Evolutionary conservation across 768 basidiomycete species (phyloP).

Genomic region (Heimioporus sp.): DNA sequence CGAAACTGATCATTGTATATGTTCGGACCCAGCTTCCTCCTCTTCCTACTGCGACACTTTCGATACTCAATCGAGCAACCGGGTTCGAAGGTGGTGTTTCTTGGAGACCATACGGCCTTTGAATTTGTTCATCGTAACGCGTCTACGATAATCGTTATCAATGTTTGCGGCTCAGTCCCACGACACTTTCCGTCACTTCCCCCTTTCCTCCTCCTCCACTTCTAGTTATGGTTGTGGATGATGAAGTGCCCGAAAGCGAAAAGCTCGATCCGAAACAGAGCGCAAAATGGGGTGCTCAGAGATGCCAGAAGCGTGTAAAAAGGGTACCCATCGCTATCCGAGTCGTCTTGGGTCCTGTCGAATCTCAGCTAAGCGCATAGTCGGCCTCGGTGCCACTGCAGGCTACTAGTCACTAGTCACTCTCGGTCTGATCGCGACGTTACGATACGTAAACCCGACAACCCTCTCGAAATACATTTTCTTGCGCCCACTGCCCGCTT

Average conservation of each 20-base stretch:
- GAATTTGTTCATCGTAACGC: conserved; percentile 39
- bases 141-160: conserved; percentile 29
- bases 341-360: conserved; percentile 7
- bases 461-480: conserved; percentile 71
- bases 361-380: neutral
- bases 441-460: conserved; percentile 61
- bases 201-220: conserved; percentile 12
- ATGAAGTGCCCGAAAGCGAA: conserved; percentile 44
- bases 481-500: conserved; percentile 70
- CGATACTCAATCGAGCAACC: conserved; percentile 20
- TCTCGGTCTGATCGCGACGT: conserved; percentile 37
- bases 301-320: conserved; percentile 29
- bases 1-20: conserved; percentile 15
- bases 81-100: conserved; percentile 21
- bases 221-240: conserved; percentile 30
- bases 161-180: conserved; percentile 69
- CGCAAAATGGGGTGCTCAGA: conserved; percentile 38
- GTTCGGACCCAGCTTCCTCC: conserved; percentile 9
- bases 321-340: neutral
- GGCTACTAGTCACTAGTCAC: conserved; percentile 48
- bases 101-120: conserved; percentile 22
- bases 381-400: conserved; percentile 37
- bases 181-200: conserved; percentile 40
- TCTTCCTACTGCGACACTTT: conserved; percentile 15
- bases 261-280: conserved; percentile 41